Percentiles rank a stretch among this genome's conserved stretches.
phyloP scores from a whole-genome alignment of 2,329 filamentous ascomycete species.

The Elsinoe ampelina region DNA sequence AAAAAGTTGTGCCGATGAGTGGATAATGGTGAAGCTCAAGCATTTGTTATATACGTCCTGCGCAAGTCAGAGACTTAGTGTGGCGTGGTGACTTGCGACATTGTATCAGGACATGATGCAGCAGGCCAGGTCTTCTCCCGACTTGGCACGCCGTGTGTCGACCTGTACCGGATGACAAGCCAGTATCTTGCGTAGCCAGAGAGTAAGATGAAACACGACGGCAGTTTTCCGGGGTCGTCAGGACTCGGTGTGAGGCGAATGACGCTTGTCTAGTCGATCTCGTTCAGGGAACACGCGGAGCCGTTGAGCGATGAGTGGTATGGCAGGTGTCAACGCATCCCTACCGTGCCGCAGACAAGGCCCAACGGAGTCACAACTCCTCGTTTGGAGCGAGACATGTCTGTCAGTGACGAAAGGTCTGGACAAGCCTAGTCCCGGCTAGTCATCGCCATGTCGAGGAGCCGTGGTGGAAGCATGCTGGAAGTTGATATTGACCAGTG shows the following conservation, averaged over 20 bases:
- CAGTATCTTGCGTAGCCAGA: not conserved
- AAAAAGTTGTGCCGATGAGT: not conserved
- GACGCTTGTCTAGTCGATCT: not conserved
- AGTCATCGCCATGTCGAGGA: not conserved
- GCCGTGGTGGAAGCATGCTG: too few relatives aligned
- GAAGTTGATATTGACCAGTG: too few relatives aligned
- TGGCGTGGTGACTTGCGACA: not conserved
- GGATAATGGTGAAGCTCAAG: not conserved
- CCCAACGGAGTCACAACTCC: not conserved
- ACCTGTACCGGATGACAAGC: not conserved
- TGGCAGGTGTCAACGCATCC: conserved; percentile 9
- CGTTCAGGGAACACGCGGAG: not conserved
- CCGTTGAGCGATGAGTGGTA: conserved; percentile 2
- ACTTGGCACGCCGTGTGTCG: not conserved
- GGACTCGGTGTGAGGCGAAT: not conserved
- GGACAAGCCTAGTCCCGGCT: not conserved
- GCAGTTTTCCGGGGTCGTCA: not conserved
- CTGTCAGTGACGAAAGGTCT: conserved; percentile 6
- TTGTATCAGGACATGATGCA: not conserved
- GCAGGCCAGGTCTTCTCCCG: not conserved
- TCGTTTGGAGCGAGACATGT: conserved; percentile 6
- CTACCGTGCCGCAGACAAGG: conserved; percentile 7
- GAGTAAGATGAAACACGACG: not conserved
- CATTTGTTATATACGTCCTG: not conserved
- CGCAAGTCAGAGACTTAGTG: not conserved